Conservation (phyloP, 768 basidiomycete genomes). For the Boletellus emodensis region DNA sequence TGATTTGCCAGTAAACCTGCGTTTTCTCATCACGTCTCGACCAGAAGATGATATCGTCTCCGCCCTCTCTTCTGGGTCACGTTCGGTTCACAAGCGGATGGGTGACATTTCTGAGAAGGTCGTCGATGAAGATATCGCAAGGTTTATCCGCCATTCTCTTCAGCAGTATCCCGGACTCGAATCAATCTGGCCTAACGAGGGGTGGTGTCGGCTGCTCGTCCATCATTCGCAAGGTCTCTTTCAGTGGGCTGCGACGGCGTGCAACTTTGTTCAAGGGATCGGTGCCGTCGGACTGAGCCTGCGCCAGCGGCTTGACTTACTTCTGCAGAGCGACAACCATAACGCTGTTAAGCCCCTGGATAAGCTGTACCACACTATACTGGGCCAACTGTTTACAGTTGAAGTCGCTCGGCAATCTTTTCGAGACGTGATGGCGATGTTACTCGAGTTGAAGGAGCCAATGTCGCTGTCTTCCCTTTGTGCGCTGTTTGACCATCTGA, state of each 20-base stretch:
- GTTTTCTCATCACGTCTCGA: constrained; percentile 18
- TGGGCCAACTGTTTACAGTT: neutral
- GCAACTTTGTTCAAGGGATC: neutral
- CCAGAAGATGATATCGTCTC: constrained; percentile 11
- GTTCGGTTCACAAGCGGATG: neutral
- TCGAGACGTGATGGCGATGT: neutral
- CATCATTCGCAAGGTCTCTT: neutral
- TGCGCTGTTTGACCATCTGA: neutral
- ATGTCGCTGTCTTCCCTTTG: neutral
- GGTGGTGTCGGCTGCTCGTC: neutral
- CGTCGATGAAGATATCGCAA: neutral
- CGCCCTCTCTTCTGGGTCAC: neutral
- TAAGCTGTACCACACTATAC: neutral
- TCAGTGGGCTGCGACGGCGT: neutral
- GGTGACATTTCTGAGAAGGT: neutral
- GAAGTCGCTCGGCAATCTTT: neutral
- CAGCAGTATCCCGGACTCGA: neutral
- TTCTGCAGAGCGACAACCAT: neutral
- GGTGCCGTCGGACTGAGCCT: neutral
- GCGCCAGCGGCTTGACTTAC: neutral
- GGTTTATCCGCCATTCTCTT: neutral
- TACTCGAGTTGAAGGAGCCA: neutral
- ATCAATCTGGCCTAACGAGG: too few relatives aligned
- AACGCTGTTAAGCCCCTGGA: neutral
- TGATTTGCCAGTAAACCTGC: constrained; percentile 13